Evolutionary conservation across 148 eudicot genomes (phyloP).

Genomic region (Spergularia bocconei): DNA sequence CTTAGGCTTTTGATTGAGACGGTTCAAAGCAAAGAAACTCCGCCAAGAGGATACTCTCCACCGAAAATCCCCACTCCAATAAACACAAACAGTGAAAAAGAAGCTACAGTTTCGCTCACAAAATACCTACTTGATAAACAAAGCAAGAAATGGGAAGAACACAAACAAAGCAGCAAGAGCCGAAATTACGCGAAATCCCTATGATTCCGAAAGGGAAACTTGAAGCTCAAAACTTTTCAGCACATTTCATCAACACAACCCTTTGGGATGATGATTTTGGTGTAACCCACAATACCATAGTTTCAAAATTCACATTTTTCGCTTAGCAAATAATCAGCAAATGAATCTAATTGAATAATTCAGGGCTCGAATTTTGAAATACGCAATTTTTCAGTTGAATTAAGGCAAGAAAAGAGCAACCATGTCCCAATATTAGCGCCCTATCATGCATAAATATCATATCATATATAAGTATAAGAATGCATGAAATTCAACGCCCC

Average conservation of each 20-base stretch:
- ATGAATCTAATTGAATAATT: too few relatives aligned
- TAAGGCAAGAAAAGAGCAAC: background rate
- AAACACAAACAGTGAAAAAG: background rate
- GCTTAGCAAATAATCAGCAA: too few relatives aligned
- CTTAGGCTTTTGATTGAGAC: background rate
- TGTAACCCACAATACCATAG: too few relatives aligned
- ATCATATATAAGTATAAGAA: too few relatives aligned
- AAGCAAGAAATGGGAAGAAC: background rate
- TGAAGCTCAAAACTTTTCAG: background rate
- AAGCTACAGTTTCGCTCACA: background rate
- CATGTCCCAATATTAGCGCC: background rate
- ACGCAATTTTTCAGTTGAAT: background rate
- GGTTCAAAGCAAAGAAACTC: background rate
- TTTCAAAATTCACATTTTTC: too few relatives aligned
- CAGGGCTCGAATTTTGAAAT: background rate
- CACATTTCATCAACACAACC: background rate
- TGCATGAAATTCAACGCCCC: too few relatives aligned
- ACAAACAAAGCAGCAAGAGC: background rate
- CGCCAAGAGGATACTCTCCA: background rate
- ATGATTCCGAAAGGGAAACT: background rate
- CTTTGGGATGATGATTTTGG: background rate
- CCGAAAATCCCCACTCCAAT: background rate
- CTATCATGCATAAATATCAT: too few relatives aligned
- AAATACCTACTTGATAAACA: background rate
- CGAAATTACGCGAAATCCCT: background rate